Conservation (phyloP, 2,329 filamentous ascomycete genomes). For the Epichloe baconii region DNA sequence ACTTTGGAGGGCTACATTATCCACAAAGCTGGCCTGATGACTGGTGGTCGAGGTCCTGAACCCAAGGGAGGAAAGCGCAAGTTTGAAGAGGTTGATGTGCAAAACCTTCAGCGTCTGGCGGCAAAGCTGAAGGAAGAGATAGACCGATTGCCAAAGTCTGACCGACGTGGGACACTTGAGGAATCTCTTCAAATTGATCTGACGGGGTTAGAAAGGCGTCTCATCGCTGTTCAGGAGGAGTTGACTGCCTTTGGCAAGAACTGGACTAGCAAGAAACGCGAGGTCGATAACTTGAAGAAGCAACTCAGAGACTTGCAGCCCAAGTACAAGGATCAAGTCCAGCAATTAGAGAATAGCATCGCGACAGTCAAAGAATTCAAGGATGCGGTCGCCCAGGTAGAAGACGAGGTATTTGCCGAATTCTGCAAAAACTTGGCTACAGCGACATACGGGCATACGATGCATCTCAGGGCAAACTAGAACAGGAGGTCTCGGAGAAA, state of each 20-base stretch:
- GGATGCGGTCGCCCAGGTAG: slow-evolving; percentile 60
- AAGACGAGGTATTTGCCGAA: slow-evolving; percentile 72
- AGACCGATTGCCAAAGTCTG: slow-evolving; percentile 63
- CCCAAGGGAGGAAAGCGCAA: slow-evolving; percentile 63
- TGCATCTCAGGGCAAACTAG: slow-evolving; percentile 78
- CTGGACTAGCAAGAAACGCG: slow-evolving; percentile 68
- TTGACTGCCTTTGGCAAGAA: slow-evolving; percentile 70
- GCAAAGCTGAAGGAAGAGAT: slow-evolving; percentile 69
- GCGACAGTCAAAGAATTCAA: slow-evolving; percentile 39
- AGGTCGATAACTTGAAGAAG: slow-evolving; percentile 58
- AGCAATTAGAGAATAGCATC: slow-evolving; percentile 48
- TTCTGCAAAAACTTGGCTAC: slow-evolving; percentile 85
- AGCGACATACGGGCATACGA: slow-evolving; percentile 86
- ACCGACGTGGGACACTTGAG: slow-evolving; percentile 63
- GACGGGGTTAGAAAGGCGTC: slow-evolving; percentile 62
- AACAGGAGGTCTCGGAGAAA: slow-evolving; percentile 81
- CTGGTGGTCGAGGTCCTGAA: slow-evolving; percentile 73
- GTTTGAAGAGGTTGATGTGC: slow-evolving; percentile 83
- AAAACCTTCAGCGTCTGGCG: slow-evolving; percentile 65
- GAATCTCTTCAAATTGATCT: slow-evolving; percentile 72
- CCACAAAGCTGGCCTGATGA: slow-evolving; percentile 93
- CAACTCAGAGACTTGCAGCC: slow-evolving; percentile 66
- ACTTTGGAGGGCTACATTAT: slow-evolving; percentile 93
- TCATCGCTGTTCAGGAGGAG: slow-evolving; percentile 62
- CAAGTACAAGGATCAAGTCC: slow-evolving; percentile 61